Evolutionary conservation across 768 basidiomycete genomes (phyloP), one percentile per base, ranked within the genome.

Genomic region (Rhodotorula diobovata): DNA sequence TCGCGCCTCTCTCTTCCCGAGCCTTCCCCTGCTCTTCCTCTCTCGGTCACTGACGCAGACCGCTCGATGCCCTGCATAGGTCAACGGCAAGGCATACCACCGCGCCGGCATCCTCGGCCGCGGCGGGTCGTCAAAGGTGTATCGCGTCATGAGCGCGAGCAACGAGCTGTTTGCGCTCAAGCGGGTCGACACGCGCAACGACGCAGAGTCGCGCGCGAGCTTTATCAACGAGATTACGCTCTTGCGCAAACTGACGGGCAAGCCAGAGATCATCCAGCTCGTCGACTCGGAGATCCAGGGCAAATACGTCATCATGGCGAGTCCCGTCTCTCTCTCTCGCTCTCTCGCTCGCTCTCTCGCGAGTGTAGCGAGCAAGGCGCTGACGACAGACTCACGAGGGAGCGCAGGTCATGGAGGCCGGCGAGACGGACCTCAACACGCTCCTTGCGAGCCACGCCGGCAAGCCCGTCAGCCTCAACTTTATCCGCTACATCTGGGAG

Each of bases 211-310:
- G 30, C 89, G 95, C 82, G 87, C 84, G 63, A 89, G 91, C 23
- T 99, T 95, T 81, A 90, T 92, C 86, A 97, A 97, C 79, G 95
- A 99, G 83, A 97, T 98, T 69, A 87, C 88, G 20, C 82, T 99
- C 60, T 84, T 99, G 48, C 91, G 92, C 78, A 87, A 93, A n/a
- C 84, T 99, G n/a, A 87, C 88, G 46, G 96, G 95, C 41, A 95
- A 97, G 79, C 87, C 87, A 63, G 85, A 93, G 57, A 94, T 99
- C 76, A 97, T 99, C 74, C 85, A 90, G 65, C 81, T 99, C 61
- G 86, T 93, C 74, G 95, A 97, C 78, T 90, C 90, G 67, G 94
- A 97, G 81, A 86, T 94, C 48, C 90, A 88, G 77, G 88, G 89
- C 28, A 86, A 84, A 73, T 84, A 87, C 72, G 79, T 97, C 65